Evolutionary conservation across 257 asterid genomes (phyloP).

Genomic region (Plantago ovata): DNA sequence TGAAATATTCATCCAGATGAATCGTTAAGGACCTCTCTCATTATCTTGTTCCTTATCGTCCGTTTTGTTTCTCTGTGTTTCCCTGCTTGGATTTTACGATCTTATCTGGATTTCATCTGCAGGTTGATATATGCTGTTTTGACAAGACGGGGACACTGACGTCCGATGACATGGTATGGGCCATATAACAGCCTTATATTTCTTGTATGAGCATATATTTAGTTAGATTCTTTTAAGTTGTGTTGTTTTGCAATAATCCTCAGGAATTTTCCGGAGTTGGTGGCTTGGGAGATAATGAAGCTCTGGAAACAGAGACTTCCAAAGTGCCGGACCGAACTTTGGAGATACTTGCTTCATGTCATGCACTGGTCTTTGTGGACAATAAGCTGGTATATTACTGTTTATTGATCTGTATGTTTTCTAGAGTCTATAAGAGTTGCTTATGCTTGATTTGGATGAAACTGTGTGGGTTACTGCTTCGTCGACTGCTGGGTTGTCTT

Average conservation of each 20-base stretch:
- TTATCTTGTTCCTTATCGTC: neutral
- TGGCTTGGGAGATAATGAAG: slow-evolving; percentile 77
- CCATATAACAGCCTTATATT: slow-evolving; percentile 8
- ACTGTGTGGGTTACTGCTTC: too few species aligned
- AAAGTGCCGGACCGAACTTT: slow-evolving; percentile 66
- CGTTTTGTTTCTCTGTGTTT: neutral
- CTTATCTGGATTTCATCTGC: slow-evolving; percentile 24
- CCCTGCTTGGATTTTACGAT: neutral
- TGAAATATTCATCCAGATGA: too few species aligned
- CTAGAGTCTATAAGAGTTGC: neutral
- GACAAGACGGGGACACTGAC: slow-evolving; percentile 98
- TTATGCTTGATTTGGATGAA: too few species aligned
- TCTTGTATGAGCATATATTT: slow-evolving; percentile 20
- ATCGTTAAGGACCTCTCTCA: too few species aligned
- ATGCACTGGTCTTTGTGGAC: slow-evolving; percentile 97
- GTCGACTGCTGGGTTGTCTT: too few species aligned
- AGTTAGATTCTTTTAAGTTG: slow-evolving; percentile 15
- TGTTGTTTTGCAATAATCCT: slow-evolving; percentile 20
- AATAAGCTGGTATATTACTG: slow-evolving; percentile 74
- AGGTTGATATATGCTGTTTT: slow-evolving; percentile 99
- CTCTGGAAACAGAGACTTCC: slow-evolving; percentile 58
- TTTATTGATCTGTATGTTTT: neutral
- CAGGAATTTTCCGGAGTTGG: slow-evolving; percentile 98
- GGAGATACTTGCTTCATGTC: slow-evolving; percentile 97
- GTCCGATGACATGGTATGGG: slow-evolving; percentile 96